Conservation (phyloP, 1,284 basidiomycete species). For the Ganoderma leucocontextum region DNA sequence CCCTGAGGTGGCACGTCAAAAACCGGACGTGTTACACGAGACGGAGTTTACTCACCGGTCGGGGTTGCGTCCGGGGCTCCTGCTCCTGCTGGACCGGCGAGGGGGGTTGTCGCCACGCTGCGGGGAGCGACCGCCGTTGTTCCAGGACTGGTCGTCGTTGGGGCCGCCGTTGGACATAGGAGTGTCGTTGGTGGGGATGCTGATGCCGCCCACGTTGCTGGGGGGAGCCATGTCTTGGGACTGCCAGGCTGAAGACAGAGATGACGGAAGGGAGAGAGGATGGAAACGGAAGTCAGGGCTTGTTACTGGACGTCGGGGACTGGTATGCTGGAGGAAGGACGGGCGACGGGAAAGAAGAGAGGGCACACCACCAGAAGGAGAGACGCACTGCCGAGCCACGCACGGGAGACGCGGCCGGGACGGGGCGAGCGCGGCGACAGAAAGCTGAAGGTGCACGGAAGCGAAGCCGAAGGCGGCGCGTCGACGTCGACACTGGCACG, state of each 20-base stretch:
- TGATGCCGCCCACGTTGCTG: conserved; percentile 61
- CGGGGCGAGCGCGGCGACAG: conserved; percentile 18
- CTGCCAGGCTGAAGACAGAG: conserved; percentile 70
- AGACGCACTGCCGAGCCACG: conserved; percentile 26
- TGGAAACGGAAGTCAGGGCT: conserved; percentile 46
- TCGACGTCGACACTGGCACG: conserved; percentile 31
- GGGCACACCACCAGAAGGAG: conserved; percentile 25
- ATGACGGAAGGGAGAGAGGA: conserved; percentile 27
- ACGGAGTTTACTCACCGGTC: conserved; percentile 55
- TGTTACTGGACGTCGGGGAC: conserved; percentile 39
- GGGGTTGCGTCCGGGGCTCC: conserved; percentile 65
- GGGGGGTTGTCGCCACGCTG: conserved; percentile 57
- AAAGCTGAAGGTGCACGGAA: conserved; percentile 24
- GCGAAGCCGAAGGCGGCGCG: conserved; percentile 21
- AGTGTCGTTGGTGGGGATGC: conserved; percentile 69
- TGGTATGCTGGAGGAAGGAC: conserved; percentile 36
- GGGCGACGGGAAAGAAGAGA: conserved; percentile 34
- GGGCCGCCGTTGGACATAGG: conserved; percentile 52
- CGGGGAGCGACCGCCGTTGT: conserved; percentile 54
- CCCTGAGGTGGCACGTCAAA: conserved; percentile 29
- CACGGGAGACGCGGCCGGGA: conserved; percentile 22
- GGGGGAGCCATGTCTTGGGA: conserved; percentile 78
- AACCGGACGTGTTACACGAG: background rate
- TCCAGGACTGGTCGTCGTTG: conserved; percentile 52
- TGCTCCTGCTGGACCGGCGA: conserved; percentile 73